These are phyloP conservation scores for Salix caprea DNA, from an alignment of 345 rosid species.

Conservation along the genomic window DNA sequence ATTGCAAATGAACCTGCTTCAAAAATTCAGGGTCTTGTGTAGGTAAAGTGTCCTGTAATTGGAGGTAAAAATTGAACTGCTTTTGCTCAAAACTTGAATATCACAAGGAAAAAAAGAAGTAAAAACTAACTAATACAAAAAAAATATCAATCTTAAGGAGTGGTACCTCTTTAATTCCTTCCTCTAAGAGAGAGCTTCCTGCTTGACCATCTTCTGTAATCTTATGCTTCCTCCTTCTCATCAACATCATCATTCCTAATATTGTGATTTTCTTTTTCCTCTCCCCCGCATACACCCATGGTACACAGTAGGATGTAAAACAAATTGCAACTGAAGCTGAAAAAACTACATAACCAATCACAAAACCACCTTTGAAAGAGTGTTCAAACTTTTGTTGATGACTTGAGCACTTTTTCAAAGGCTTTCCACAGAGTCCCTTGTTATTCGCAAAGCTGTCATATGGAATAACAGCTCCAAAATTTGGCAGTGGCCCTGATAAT, in stretches of 20 bases:
- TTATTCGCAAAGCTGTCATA: background rate
- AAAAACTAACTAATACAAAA: too few relatives aligned
- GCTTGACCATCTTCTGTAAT: background rate
- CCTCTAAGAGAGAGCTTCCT: too few relatives aligned
- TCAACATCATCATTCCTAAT: background rate
- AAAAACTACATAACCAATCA: background rate
- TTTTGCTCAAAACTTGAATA: too few relatives aligned
- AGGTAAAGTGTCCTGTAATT: too few relatives aligned
- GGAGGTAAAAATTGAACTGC: too few relatives aligned
- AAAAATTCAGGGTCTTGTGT: too few relatives aligned
- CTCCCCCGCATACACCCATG: background rate
- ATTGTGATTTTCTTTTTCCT: background rate
- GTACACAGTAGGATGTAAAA: background rate
- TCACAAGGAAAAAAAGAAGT: too few relatives aligned
- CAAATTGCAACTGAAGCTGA: background rate
- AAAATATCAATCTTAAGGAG: too few relatives aligned
- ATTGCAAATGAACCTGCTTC: too few relatives aligned
- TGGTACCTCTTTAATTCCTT: too few relatives aligned
- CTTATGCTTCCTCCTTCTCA: background rate
- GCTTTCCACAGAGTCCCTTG: constrained; percentile 17
- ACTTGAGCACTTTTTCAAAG: constrained; percentile 7
- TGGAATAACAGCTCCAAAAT: background rate
- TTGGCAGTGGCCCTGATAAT: constrained; percentile 23
- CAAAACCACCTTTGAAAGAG: background rate
- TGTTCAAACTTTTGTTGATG: background rate